These are phyloP conservation scores for Bidens hawaiensis DNA, from an alignment of 140 eudicot genomes.

Conservation along the genomic window DNA sequence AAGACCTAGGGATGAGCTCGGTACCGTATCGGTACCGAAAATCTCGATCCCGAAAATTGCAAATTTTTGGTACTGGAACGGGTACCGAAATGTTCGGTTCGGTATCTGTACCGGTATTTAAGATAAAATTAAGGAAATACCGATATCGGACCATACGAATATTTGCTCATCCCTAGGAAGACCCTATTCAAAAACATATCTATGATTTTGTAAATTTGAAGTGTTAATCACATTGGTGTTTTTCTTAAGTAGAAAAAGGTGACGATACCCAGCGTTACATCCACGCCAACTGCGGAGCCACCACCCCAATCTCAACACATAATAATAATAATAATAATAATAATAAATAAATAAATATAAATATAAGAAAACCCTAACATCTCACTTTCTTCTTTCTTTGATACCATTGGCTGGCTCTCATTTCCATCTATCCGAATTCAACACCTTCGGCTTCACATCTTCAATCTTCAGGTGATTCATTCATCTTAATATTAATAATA, in stretches of 20 bases:
- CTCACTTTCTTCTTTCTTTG: slow-evolving; percentile 17
- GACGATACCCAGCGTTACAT: slow-evolving; percentile 27
- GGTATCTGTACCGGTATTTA: too few relatives aligned
- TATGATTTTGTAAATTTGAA: too few relatives aligned
- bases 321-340: neutral
- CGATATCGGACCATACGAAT: too few relatives aligned
- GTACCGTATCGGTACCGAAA: too few relatives aligned
- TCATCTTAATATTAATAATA: neutral
- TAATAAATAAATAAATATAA: slow-evolving; percentile 15
- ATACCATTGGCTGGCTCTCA: slow-evolving; percentile 18
- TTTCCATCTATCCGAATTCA: slow-evolving; percentile 30
- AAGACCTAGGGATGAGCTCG: too few relatives aligned
- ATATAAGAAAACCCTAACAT: slow-evolving; percentile 28
- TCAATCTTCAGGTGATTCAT: neutral
- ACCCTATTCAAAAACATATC: too few relatives aligned
- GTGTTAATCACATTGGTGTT: neutral
- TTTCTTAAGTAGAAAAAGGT: neutral
- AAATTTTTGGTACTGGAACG: too few relatives aligned
- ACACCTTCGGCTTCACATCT: slow-evolving; percentile 13
- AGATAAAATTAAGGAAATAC: too few relatives aligned
- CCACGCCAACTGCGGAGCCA: slow-evolving; percentile 26
- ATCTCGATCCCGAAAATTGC: too few relatives aligned
- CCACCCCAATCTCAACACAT: slow-evolving; percentile 18
- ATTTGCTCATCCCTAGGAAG: too few relatives aligned
- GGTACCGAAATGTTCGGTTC: too few relatives aligned